phyloP scores from a whole-genome alignment of 2,329 filamentous ascomycete species.

The Stagonosporopsis tanaceti region DNA sequence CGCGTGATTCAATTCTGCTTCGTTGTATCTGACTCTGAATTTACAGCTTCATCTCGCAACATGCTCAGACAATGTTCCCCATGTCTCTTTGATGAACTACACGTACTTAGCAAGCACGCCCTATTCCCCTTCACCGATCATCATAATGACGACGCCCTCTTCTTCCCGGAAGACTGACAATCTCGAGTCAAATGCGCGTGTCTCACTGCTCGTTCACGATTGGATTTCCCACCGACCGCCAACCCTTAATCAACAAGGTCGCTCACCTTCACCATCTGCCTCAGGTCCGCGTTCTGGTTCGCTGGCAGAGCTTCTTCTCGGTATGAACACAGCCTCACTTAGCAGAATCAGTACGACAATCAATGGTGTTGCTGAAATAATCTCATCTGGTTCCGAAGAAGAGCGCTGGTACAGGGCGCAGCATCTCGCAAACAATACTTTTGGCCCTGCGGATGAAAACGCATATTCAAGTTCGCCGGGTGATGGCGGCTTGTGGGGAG shows the following conservation, averaged over 20 bases:
- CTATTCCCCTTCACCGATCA: conserved; percentile 70
- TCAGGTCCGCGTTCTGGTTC: conserved; percentile 65
- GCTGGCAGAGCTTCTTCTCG: conserved; percentile 82
- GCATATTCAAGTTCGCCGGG: conserved; percentile 40
- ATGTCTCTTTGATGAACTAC: conserved; percentile 99
- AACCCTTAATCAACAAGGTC: conserved; percentile 64
- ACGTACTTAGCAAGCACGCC: conserved; percentile 85
- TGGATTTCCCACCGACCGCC: conserved; percentile 95
- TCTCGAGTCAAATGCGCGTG: conserved; percentile 81
- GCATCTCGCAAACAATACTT: conserved; percentile 93
- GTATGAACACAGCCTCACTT: conserved; percentile 88
- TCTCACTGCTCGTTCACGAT: conserved; percentile 95
- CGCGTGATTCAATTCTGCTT: too few species aligned
- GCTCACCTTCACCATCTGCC: conserved; percentile 69
- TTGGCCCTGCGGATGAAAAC: conserved; percentile 58
- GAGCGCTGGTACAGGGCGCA: conserved; percentile 83
- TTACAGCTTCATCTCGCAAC: conserved; percentile 91
- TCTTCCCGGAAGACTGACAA: conserved; percentile 83
- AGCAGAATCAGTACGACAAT: conserved; percentile 92
- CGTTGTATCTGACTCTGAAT: too few species aligned
- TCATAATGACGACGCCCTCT: conserved; percentile 89
- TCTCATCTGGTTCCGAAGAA: conserved; percentile 77
- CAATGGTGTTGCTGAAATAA: conserved; percentile 81
- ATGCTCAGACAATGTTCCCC: conserved; percentile 80
- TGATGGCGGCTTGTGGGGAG: conserved; percentile 57